phyloP scores from a whole-genome alignment of 345 rosid genomes.

The Hibiscus trionum region DNA sequence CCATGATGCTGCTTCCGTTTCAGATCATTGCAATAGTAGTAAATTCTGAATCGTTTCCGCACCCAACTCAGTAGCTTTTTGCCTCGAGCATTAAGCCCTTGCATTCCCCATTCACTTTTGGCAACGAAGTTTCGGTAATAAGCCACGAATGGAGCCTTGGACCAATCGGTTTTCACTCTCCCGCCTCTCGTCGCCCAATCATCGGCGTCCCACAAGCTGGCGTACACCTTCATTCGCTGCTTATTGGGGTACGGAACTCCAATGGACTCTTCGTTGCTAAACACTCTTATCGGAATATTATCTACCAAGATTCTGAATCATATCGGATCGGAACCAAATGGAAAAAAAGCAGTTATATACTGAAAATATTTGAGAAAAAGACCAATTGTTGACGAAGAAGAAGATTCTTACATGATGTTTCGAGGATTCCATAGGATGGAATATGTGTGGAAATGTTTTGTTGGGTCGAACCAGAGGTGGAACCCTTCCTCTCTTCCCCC shows the following conservation, averaged over 20 bases:
- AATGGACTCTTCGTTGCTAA: constrained; percentile 1
- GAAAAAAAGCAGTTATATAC: not conserved
- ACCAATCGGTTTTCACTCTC: constrained; percentile 5
- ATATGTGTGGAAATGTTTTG: constrained; percentile 6
- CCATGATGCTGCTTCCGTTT: not conserved
- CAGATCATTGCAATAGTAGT: constrained; percentile 25
- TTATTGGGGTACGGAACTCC: constrained; percentile 10
- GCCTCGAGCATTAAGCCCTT: constrained; percentile 13
- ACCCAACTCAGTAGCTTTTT: constrained; percentile 25
- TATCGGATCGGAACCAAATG: not conserved
- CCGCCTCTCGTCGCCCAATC: constrained; percentile 13
- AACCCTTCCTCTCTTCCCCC: constrained; percentile 13
- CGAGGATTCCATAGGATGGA: constrained; percentile 14
- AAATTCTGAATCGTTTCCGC: not conserved
- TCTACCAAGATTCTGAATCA: constrained; percentile 9
- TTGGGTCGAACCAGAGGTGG: constrained; percentile 12
- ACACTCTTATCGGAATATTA: constrained; percentile 9
- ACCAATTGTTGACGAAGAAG: no score
- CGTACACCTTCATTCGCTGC: constrained; percentile 9
- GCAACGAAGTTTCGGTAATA: constrained; percentile 1
- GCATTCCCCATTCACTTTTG: not conserved
- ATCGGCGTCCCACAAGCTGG: constrained; percentile 9
- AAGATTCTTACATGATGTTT: constrained; percentile 13
- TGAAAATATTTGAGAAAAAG: no score
- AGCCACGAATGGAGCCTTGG: constrained; percentile 8